Percentiles rank a stretch among this genome's conserved stretches.
phyloP scores from a whole-genome alignment of 768 basidiomycete genomes.

The Tricholoma bakamatsutake region DNA sequence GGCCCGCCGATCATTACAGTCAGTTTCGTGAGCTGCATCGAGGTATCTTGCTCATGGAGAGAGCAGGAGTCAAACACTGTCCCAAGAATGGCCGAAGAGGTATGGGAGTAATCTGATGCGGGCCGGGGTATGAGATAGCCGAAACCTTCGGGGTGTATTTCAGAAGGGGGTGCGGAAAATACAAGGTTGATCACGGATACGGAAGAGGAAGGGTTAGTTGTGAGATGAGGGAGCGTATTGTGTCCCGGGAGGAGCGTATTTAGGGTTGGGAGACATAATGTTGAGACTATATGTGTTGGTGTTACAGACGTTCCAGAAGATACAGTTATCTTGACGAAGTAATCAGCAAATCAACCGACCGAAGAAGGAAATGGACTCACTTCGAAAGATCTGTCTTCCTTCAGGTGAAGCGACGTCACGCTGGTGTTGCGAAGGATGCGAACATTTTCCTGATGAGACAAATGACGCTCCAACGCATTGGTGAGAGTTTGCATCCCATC shows the following conservation, averaged over 20 bases:
- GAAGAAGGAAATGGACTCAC: slow-evolving; percentile 25
- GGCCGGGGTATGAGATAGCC: slow-evolving; percentile 92
- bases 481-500: slow-evolving; percentile 72
- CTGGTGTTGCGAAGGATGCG: slow-evolving; percentile 40
- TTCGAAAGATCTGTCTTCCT: slow-evolving; percentile 35
- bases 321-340: neutral
- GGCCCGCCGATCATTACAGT: slow-evolving; percentile 92
- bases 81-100: slow-evolving; percentile 55
- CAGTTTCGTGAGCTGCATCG: slow-evolving; percentile 55
- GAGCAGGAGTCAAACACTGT: slow-evolving; percentile 87
- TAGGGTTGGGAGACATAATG: slow-evolving; percentile 61
- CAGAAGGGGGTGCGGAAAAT: slow-evolving; percentile 47
- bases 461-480: slow-evolving; percentile 40
- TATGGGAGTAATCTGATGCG: slow-evolving; percentile 40
- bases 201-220: slow-evolving; percentile 64
- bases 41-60: slow-evolving; percentile 47
- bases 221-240: slow-evolving; percentile 54
- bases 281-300: slow-evolving; percentile 70
- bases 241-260: slow-evolving; percentile 34
- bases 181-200: slow-evolving; percentile 89
- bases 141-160: slow-evolving; percentile 81
- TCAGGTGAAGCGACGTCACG: slow-evolving; percentile 30
- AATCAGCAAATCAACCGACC: neutral
- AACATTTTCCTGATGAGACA: slow-evolving; percentile 51
- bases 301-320: slow-evolving; percentile 21